These are phyloP conservation scores for Omphalea diandra DNA, from an alignment of 441 rosid genomes.

Conservation along the genomic window DNA sequence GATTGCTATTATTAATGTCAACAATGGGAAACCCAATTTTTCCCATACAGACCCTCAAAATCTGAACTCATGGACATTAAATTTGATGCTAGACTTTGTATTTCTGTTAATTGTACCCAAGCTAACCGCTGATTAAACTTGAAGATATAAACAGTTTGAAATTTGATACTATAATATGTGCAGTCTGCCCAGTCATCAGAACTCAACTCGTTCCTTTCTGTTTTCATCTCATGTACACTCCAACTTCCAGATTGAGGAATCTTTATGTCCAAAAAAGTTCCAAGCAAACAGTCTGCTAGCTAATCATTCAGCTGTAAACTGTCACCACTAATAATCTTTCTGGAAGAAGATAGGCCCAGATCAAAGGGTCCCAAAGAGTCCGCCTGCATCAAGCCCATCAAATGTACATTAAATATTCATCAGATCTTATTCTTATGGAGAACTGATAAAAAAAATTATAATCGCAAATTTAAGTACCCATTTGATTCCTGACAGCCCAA, in stretches of 20 bases:
- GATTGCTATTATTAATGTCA: background rate
- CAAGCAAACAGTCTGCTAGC: conserved; percentile 22
- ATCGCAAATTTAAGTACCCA: conserved; percentile 51
- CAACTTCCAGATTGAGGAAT: conserved; percentile 7
- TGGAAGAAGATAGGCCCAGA: conserved; percentile 65
- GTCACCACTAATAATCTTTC: conserved; percentile 45
- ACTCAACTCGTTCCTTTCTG: background rate
- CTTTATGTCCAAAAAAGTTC: background rate
- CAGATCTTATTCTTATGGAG: background rate
- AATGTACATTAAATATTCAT: background rate
- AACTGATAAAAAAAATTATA: background rate
- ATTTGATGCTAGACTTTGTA: background rate
- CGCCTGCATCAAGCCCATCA: conserved; percentile 41
- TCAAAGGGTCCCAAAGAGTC: conserved; percentile 89
- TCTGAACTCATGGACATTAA: background rate
- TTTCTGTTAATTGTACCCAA: background rate
- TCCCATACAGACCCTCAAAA: background rate
- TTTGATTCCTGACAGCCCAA: conserved; percentile 81
- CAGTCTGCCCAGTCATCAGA: background rate
- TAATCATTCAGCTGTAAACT: conserved; percentile 32
- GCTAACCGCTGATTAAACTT: too few species aligned
- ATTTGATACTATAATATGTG: background rate
- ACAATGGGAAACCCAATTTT: background rate
- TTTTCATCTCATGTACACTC: background rate
- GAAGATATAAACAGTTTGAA: background rate